A percentile compares a stretch with the other conserved stretches of the same genome.
Conservation (phyloP, 768 basidiomycete species). For the Tylopilus felleus region DNA sequence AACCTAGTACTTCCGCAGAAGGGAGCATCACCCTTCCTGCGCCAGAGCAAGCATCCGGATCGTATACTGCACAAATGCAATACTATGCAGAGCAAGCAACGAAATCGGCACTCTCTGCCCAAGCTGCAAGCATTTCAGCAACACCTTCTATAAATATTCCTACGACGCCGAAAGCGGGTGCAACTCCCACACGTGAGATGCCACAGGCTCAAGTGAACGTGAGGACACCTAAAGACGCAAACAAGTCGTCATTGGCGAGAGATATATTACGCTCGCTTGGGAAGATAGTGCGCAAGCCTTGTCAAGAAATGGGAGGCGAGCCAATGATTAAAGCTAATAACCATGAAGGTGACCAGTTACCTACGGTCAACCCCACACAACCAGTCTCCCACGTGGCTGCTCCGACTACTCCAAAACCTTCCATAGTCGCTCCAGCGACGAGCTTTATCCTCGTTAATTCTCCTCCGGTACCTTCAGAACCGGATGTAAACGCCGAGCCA, state of each 20-base stretch:
- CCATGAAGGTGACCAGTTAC: background rate
- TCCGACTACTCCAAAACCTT: background rate
- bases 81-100: constrained; percentile 22
- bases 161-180: background rate
- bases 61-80: constrained; percentile 16
- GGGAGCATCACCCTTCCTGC: background rate
- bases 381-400: background rate
- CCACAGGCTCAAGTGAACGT: background rate
- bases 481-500: background rate
- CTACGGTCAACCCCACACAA: background rate
- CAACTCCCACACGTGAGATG: constrained; percentile 9
- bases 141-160: background rate
- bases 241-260: constrained; percentile 50
- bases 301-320: constrained; percentile 6
- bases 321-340: background rate
- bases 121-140: background rate
- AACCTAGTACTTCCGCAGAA: background rate
- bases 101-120: constrained; percentile 3
- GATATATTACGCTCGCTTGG: constrained; percentile 56
- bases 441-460: background rate
- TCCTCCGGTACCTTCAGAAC: background rate
- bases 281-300: constrained; percentile 7
- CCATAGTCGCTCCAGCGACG: background rate
- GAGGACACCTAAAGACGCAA: constrained; percentile 39
- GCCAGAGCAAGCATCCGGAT: background rate